Evolutionary conservation across 306 rosid genomes (phyloP), one percentile per base, ranked within the genome.

Genomic region (Pueraria montana): DNA sequence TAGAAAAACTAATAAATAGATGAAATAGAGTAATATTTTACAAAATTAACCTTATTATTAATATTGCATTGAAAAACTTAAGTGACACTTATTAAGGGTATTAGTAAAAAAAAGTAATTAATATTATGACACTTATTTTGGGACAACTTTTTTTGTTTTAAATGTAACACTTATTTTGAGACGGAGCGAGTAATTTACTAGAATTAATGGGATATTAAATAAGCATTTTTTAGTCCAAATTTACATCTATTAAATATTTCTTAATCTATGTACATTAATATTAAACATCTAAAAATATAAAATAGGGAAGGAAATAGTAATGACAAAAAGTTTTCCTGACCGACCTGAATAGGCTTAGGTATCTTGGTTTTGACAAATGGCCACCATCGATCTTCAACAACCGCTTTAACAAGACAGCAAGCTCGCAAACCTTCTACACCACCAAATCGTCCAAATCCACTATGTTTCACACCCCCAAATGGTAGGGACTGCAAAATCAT

Each of bases 301-400:
- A n/a, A n/a, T n/a, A n/a, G 10, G 12, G 26, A 53, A 53, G 12
- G 26, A 53, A 3, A 9, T 17, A 46, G 5, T 8, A 8, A 72
- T 45, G 8, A 48, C 48, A 30, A 62, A 46, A 76, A 42, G 53
- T 74, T 79, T 48, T 42, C 56, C 48, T 34, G 55, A 76, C 87
- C 85, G 67, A 94, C 98, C 98, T 88, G 94, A 85, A 94, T 90
- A 67, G 94, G 95, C 88, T 92, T 92, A 6, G 96, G 98, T 80
- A 92, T 87, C 89, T 85, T 90, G n/a, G 96, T 92, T 81, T 92
- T 91, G 74, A 94, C 73, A 84, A 80, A 84, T 3, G 96, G 98
- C 98, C 98, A 94, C 96, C 93, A 94, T 85, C 96, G 83, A 86
- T 94, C 97, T 89, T 94, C 98, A 2, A 89, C 96, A 26, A 94